A percentile compares a stretch with the other conserved stretches of the same genome.
phyloP scores from a whole-genome alignment of 2,329 filamentous ascomycete species.

The Didymella pinodella region DNA sequence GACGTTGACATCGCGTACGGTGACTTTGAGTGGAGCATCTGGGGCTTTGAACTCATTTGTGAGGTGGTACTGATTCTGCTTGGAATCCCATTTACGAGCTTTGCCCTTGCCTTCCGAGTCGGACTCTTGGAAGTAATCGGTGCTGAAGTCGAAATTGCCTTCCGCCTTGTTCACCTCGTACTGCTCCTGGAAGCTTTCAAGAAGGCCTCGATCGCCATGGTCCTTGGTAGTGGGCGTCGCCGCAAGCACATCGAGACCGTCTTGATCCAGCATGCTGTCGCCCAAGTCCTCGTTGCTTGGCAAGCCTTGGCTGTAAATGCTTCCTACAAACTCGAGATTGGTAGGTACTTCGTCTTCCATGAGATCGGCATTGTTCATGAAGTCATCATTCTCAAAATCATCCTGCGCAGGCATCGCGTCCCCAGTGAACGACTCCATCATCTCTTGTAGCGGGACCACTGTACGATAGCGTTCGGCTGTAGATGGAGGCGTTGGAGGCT shows the following conservation, averaged over 20 bases:
- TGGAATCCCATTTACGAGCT: conserved; percentile 82
- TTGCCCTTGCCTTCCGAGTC: conserved; percentile 68
- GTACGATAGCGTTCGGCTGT: conserved; percentile 87
- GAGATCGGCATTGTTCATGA: conserved; percentile 51
- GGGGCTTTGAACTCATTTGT: conserved; percentile 68
- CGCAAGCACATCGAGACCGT: conserved; percentile 49
- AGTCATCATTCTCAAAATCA: conserved; percentile 61
- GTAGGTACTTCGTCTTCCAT: conserved; percentile 53
- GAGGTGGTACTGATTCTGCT: conserved; percentile 75
- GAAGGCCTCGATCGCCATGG: conserved; percentile 49
- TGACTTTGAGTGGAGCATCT: conserved; percentile 76
- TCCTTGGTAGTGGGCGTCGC: conserved; percentile 42
- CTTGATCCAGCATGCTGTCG: conserved; percentile 53
- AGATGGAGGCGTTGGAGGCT: conserved; percentile 82
- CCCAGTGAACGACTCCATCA: conserved; percentile 88
- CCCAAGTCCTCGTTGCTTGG: conserved; percentile 54
- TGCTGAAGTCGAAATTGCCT: conserved; percentile 74
- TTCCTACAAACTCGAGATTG: conserved; percentile 60
- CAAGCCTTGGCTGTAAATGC: conserved; percentile 60
- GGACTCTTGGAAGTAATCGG: conserved; percentile 75
- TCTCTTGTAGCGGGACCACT: conserved; percentile 83
- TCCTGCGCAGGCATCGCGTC: conserved; percentile 75
- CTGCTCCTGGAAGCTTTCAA: conserved; percentile 63
- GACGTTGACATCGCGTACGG: conserved; percentile 84
- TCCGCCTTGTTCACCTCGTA: conserved; percentile 63